These are phyloP conservation scores for Nakaseomyces bracarensis DNA, from an alignment of 1,139 yeast genomes.

Conservation along the genomic window DNA sequence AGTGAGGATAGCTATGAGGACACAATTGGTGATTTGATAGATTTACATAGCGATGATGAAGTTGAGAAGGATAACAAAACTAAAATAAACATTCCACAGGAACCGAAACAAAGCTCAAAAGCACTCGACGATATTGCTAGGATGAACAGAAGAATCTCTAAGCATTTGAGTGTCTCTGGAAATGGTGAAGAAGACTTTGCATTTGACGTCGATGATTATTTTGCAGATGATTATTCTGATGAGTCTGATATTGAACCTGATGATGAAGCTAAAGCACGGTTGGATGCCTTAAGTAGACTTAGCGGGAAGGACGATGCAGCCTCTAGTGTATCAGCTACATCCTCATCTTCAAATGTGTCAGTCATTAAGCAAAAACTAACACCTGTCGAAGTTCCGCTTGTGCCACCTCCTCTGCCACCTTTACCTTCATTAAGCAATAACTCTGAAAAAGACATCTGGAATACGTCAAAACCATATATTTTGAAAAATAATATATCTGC, in stretches of 20 bases:
- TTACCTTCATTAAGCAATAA: background rate
- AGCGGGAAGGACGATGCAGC: conserved; percentile 6
- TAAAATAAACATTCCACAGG: background rate
- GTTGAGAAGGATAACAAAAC: background rate
- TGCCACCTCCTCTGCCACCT: conserved; percentile 5
- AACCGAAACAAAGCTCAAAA: background rate
- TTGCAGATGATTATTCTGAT: conserved; percentile 18
- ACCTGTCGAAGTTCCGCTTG: background rate
- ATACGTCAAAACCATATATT: background rate
- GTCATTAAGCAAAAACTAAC: background rate
- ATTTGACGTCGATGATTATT: conserved; percentile 22
- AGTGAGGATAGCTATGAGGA: conserved; percentile 21
- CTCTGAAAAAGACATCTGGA: conserved; percentile 1
- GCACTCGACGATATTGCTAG: conserved; percentile 1
- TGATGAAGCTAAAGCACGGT: conserved; percentile 9
- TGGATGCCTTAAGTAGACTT: conserved; percentile 9
- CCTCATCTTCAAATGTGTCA: background rate
- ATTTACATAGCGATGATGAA: background rate
- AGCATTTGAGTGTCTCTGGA: conserved; percentile 5
- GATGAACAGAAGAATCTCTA: conserved; percentile 4
- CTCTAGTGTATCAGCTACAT: background rate
- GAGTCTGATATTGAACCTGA: conserved; percentile 10
- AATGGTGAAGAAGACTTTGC: conserved; percentile 12
- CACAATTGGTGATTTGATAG: conserved; percentile 7
- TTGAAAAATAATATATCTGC: background rate